A percentile compares a stretch with the other conserved stretches of the same genome.
Conservation (phyloP, 306 rosid genomes). For the Medicago arabica region DNA sequence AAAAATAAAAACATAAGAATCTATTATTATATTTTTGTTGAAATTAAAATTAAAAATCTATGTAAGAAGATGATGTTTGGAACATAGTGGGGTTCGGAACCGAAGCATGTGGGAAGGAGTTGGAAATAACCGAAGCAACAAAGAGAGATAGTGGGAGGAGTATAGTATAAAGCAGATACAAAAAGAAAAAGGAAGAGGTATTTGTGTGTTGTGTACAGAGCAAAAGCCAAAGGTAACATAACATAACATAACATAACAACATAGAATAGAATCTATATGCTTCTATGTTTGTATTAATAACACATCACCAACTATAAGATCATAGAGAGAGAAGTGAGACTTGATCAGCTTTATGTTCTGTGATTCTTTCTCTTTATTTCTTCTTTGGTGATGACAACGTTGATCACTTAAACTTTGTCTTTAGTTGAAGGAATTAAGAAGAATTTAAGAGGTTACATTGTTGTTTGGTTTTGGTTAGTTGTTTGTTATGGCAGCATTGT, state of each 20-base stretch:
- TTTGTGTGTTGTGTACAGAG: slow-evolving; percentile 36
- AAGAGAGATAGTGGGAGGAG: slow-evolving; percentile 28
- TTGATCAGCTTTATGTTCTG: not conserved
- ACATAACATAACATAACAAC: not conserved
- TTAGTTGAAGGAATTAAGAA: too few species aligned
- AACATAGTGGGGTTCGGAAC: slow-evolving; percentile 43
- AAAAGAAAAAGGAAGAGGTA: slow-evolving; percentile 32
- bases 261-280: slow-evolving; percentile 32
- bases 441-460: too few species aligned
- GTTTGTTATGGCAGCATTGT: slow-evolving; percentile 51
- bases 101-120: slow-evolving; percentile 34
- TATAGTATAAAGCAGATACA: slow-evolving; percentile 38
- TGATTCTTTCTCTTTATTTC: not conserved
- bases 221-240: slow-evolving; percentile 45
- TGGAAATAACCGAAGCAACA: not conserved
- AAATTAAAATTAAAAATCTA: too few species aligned
- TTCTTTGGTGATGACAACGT: slow-evolving; percentile 24
- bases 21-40: too few species aligned
- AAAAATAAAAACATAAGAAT: too few species aligned
- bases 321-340: slow-evolving; percentile 7
- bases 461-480: not conserved
- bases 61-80: slow-evolving; percentile 35
- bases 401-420: slow-evolving; percentile 24
- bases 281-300: slow-evolving; percentile 48
- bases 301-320: slow-evolving; percentile 32